Evolutionary conservation across 2,329 filamentous ascomycete species (phyloP).

Genomic region (Xylaria polymorpha): DNA sequence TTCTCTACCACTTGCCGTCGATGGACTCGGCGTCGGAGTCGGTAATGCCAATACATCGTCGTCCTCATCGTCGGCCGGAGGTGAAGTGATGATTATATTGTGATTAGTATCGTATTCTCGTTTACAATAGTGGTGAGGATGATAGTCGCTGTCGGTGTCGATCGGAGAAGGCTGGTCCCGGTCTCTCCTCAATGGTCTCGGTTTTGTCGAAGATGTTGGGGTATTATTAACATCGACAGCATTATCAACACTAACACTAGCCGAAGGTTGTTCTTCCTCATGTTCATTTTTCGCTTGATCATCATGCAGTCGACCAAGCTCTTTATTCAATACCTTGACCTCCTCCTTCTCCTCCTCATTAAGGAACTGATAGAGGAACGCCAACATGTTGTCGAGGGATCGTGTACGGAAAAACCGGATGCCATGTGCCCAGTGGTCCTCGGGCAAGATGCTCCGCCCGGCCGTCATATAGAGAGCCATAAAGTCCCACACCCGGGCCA

Average conservation of each 20-base stretch:
- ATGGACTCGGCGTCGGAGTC: too few species aligned
- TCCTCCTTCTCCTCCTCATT: not conserved
- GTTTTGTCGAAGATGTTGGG: not conserved
- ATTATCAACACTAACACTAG: not conserved
- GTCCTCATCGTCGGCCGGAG: not conserved
- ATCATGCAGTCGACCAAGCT: not conserved
- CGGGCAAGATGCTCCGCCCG: not conserved
- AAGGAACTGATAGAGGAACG: constrained; percentile 8
- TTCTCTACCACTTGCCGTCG: too few species aligned
- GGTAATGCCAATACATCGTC: too few species aligned
- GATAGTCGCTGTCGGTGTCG: not conserved
- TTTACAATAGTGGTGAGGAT: not conserved
- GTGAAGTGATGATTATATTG: not conserved
- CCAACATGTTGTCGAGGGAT: not conserved
- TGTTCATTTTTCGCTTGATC: not conserved
- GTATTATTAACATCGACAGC: not conserved
- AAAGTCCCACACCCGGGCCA: not conserved
- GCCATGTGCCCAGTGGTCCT: not conserved
- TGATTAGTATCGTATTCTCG: not conserved
- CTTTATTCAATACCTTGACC: not conserved
- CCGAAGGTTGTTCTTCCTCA: too few species aligned
- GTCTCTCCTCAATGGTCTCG: not conserved
- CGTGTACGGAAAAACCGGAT: not conserved
- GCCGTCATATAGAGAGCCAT: not conserved
- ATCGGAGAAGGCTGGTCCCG: not conserved